Evolutionary conservation across 2,329 filamentous ascomycete genomes (phyloP).

Genomic region (Cladosporium sphaerospermum): DNA sequence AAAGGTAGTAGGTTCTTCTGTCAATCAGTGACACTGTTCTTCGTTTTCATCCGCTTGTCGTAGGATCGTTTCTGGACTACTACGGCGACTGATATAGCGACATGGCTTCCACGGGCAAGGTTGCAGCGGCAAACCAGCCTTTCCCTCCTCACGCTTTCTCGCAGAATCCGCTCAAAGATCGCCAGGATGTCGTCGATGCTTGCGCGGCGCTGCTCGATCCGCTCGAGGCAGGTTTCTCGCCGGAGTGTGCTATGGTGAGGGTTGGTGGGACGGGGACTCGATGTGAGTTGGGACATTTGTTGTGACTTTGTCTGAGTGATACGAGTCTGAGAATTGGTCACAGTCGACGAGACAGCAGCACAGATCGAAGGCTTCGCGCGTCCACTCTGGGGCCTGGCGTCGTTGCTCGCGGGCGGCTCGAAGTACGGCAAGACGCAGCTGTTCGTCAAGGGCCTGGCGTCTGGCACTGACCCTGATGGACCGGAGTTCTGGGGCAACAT

Average conservation of each 20-base stretch:
- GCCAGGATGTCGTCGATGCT: constrained; percentile 38
- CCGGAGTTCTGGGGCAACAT: constrained; percentile 73
- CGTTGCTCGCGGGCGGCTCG: constrained; percentile 62
- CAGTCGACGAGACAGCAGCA: constrained; percentile 65
- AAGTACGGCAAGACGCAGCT: constrained; percentile 57
- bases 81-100: not conserved
- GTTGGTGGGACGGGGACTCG: constrained; percentile 66
- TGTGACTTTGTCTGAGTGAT: not conserved
- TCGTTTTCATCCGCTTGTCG: too few relatives aligned
- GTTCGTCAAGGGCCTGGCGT: constrained; percentile 64
- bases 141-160: constrained; percentile 38
- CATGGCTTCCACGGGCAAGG: constrained; percentile 11
- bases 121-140: constrained; percentile 36
- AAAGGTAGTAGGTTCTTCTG: too few relatives aligned
- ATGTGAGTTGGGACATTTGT: constrained; percentile 31
- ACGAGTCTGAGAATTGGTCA: not conserved
- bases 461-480: constrained; percentile 63
- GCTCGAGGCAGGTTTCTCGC: constrained; percentile 65
- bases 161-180: constrained; percentile 35
- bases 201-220: constrained; percentile 58
- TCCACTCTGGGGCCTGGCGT: constrained; percentile 68
- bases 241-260: constrained; percentile 57
- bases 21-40: too few relatives aligned
- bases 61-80: too few relatives aligned
- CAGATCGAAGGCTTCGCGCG: constrained; percentile 71